Evolutionary conservation across 2,329 filamentous ascomycete genomes (phyloP), one percentile per base, ranked within the genome.

Genomic region (Neofusicoccum umdonicola): DNA sequence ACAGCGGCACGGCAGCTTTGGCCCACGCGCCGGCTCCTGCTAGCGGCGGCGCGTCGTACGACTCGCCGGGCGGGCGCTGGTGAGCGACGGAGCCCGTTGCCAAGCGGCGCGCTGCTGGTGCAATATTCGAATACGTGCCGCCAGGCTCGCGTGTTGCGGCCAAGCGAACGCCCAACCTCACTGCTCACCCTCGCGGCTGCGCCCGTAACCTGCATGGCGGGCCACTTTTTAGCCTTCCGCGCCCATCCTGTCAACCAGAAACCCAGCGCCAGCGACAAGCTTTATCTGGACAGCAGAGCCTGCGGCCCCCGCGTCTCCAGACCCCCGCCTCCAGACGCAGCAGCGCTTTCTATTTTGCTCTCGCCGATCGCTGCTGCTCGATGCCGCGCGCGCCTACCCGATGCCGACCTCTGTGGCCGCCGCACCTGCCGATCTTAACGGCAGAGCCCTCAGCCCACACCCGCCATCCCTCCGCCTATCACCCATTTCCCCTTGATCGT

Each of bases 41-140:
- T 19, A 31, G 19, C 27, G 48, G 48, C 27, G 8, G n/a, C 52
- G 19, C 7, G 52, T n/a, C 39, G 37, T 19, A 12, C 37, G 39
- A 44, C 22, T 45, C 54, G 13, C 7, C 19, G 19, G 17, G 17
- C 17, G 48, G 1, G 27, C 5, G 2, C 4, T 31, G 27, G 27
- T 31, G 27, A 1, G 27, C 27, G 27, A 31, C 6, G 27, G 27
- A 31, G 27, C 27, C 50, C 50, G 50, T 27, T 42, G 54, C 54
- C 54, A 57, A 57, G 54, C 37, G 37, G 37, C 37, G 9, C 13
- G 37, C 13, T 12, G 37, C 37, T 11, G 13, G 39, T 27, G 19
- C 52, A 56, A 56, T 56, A 41, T 42, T 56, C 52, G 35, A 56
- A 56, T 56, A 56, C 52, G 50, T 52, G 37, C 50, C 34, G 17